Evolutionary conservation across 2,329 filamentous ascomycete species (phyloP).

Genomic region (Curvularia verruculosa): DNA sequence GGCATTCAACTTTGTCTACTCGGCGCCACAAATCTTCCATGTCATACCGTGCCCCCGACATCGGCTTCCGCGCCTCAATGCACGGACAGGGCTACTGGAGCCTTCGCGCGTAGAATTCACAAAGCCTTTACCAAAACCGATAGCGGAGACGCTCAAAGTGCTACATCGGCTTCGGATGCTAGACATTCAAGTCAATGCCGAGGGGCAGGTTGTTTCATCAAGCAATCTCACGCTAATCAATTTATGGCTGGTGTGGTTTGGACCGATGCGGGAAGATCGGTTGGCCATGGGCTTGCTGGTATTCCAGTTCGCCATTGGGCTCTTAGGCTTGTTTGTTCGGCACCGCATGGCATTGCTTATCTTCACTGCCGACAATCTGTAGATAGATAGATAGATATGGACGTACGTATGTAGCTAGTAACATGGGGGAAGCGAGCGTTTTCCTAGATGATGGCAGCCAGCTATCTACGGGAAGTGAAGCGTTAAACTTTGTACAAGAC

Average conservation of each 20-base stretch:
- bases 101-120: constrained; percentile 80
- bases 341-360: constrained; percentile 86
- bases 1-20: constrained; percentile 96
- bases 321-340: constrained; percentile 83
- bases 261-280: constrained; percentile 84
- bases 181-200: constrained; percentile 68
- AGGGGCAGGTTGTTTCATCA: constrained; percentile 76
- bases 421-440: not conserved
- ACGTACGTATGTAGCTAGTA: no score
- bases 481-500: not conserved
- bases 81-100: constrained; percentile 81
- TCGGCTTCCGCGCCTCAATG: constrained; percentile 86
- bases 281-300: constrained; percentile 78
- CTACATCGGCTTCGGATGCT: constrained; percentile 73
- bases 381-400: no score
- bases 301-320: constrained; percentile 77
- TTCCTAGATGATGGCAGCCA: not conserved
- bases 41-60: constrained; percentile 92
- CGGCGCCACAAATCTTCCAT: constrained; percentile 86
- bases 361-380: constrained; percentile 84
- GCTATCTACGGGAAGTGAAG: not conserved
- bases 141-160: constrained; percentile 69
- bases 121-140: constrained; percentile 68
- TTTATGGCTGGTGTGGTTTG: constrained; percentile 94
- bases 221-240: constrained; percentile 94